Percentiles rank a stretch among this genome's conserved stretches.
Evolutionary conservation across 1,284 basidiomycete genomes (phyloP).

Genomic region (Xerocomus amazonicus): DNA sequence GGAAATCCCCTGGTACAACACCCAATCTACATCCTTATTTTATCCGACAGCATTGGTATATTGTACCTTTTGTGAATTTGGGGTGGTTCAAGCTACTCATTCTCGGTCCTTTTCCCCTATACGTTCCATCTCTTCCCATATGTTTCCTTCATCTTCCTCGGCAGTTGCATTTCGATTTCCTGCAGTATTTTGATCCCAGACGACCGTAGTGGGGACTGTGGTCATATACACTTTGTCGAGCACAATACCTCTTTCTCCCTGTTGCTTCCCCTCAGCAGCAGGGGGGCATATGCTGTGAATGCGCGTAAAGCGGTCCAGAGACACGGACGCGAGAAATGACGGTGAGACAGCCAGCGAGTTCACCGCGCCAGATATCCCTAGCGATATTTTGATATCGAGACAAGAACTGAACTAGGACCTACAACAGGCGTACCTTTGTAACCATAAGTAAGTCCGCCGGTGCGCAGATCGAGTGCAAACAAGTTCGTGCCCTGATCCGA

Average conservation of each 20-base stretch:
- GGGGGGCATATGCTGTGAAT: conserved; percentile 66
- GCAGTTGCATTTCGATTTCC: conserved; percentile 1
- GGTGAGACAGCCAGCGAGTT: conserved; percentile 59
- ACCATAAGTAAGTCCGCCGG: conserved; percentile 65
- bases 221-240: conserved; percentile 69
- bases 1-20: background rate
- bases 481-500: conserved; percentile 71
- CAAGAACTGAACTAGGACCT: background rate
- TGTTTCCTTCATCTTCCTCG: conserved; percentile 28
- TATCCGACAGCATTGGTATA: conserved; percentile 4
- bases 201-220: conserved; percentile 57
- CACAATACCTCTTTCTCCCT: conserved; percentile 62
- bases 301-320: conserved; percentile 71
- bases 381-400: conserved; percentile 1
- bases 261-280: conserved; percentile 49
- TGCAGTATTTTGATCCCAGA: conserved; percentile 48
- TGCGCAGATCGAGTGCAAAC: conserved; percentile 72
- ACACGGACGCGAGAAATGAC: conserved; percentile 52
- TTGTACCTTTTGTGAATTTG: background rate
- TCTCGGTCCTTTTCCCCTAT: conserved; percentile 37
- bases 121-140: conserved; percentile 49
- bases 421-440: conserved; percentile 55
- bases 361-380: conserved; percentile 68
- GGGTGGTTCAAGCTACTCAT: background rate
- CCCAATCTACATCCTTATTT: background rate